These are phyloP conservation scores for Insectozyma bohioensis DNA, from an alignment of 1,139 yeast genomes.

Conservation along the genomic window DNA sequence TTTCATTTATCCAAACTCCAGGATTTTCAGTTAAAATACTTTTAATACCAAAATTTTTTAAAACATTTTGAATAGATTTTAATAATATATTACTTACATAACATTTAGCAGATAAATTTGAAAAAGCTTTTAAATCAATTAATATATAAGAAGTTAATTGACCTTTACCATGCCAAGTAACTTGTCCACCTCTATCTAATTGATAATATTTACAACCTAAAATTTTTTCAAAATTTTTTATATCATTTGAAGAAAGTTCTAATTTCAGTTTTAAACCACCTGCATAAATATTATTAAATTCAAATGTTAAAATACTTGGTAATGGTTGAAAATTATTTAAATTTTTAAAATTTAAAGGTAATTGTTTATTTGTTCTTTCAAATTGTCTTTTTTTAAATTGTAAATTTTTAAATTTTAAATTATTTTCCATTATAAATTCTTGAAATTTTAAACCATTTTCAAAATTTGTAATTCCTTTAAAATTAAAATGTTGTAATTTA, in stretches of 20 bases:
- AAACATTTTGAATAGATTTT: slow-evolving; percentile 55
- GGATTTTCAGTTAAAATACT: slow-evolving; percentile 64
- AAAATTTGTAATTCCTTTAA: slow-evolving; percentile 56
- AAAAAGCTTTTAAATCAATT: slow-evolving; percentile 66
- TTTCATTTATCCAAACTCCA: slow-evolving; percentile 72
- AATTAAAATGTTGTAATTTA: slow-evolving; percentile 61
- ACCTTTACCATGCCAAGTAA: slow-evolving; percentile 96
- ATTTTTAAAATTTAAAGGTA: slow-evolving; percentile 22
- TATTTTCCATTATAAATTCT: slow-evolving; percentile 56
- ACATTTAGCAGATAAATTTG: slow-evolving; percentile 65
- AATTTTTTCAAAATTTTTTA: slow-evolving; percentile 40
- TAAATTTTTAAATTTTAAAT: slow-evolving; percentile 60
- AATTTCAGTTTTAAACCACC: slow-evolving; percentile 80
- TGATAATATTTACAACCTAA: slow-evolving; percentile 57
- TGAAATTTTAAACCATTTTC: slow-evolving; percentile 62
- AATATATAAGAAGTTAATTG: slow-evolving; percentile 87
- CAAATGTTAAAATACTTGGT: slow-evolving; percentile 72
- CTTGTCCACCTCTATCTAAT: slow-evolving; percentile 92
- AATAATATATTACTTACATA: slow-evolving; percentile 71
- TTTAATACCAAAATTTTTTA: slow-evolving; percentile 46
- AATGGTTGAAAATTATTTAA: slow-evolving; percentile 55
- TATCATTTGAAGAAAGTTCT: slow-evolving; percentile 33
- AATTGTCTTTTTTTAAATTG: slow-evolving; percentile 34
- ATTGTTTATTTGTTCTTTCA: slow-evolving; percentile 12
- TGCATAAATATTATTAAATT: slow-evolving; percentile 81